Conservation (phyloP, 208 protist species). For the Leptomonas seymouri region DNA sequence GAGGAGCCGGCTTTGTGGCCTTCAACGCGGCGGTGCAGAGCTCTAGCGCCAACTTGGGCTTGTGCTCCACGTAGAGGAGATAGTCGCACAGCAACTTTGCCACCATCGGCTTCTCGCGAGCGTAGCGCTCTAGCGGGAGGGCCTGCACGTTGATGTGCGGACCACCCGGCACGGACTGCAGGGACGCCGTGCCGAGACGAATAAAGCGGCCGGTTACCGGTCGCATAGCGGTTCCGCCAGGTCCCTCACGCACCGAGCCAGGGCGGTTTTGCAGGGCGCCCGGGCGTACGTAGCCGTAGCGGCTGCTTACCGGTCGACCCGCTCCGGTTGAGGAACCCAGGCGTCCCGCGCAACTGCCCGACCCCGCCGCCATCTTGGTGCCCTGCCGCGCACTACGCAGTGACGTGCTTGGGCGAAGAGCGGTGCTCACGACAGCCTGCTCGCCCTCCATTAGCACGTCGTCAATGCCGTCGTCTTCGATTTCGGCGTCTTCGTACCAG, state of each 20-base stretch:
- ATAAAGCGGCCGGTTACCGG: constrained; percentile 91
- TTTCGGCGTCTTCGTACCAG: constrained; percentile 96
- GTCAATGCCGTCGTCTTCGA: constrained; percentile 94
- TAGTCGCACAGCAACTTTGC: constrained; percentile 96
- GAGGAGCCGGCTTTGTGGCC: constrained; percentile 14
- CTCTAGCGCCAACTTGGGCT: constrained; percentile 91
- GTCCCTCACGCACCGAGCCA: constrained; percentile 40
- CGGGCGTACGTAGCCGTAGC: constrained; percentile 81
- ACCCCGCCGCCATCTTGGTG: constrained; percentile 14
- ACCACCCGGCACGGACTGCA: constrained; percentile 72
- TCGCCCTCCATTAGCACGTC: constrained; percentile 93
- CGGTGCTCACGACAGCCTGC: constrained; percentile 82
- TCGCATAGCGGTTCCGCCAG: constrained; percentile 59
- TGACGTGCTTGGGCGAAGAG: constrained; percentile 88
- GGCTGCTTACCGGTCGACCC: constrained; percentile 66
- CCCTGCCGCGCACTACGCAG: constrained; percentile 41
- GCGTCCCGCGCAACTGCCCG: constrained; percentile 23
- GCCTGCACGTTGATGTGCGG: constrained; percentile 87
- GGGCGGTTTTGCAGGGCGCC: constrained; percentile 65
- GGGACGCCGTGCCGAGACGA: constrained; percentile 94
- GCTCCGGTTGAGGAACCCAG: constrained; percentile 40
- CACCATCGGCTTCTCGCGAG: constrained; percentile 79
- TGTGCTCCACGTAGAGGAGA: constrained; percentile 94
- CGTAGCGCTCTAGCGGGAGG: constrained; percentile 93
- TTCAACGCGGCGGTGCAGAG: constrained; percentile 71